A percentile compares a stretch with the other conserved stretches of the same genome.
Conservation (phyloP, 148 eudicot species). For the Camellia lanceoleosa region DNA sequence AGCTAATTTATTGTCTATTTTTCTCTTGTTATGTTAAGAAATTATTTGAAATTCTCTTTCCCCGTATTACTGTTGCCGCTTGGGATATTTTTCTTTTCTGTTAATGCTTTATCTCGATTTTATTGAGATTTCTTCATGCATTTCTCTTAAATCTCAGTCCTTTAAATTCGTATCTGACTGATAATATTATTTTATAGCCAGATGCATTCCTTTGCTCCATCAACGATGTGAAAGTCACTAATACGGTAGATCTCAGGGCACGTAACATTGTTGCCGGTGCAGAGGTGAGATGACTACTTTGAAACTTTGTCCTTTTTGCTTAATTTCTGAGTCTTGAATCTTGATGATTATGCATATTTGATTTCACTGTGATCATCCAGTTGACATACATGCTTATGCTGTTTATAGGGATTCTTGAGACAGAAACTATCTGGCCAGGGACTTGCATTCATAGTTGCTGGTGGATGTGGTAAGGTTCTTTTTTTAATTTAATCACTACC, state of each 20-base stretch:
- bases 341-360: slow-evolving; percentile 6
- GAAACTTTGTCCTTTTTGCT: neutral
- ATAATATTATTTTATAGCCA: slow-evolving; percentile 57
- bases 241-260: slow-evolving; percentile 71
- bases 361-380: neutral
- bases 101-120: neutral
- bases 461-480: slow-evolving; percentile 78
- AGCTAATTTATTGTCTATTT: slow-evolving; percentile 8
- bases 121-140: neutral
- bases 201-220: slow-evolving; percentile 98
- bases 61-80: neutral
- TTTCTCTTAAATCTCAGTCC: slow-evolving; percentile 7
- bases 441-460: slow-evolving; percentile 87
- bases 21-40: neutral
- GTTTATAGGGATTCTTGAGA: slow-evolving; percentile 72
- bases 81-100: slow-evolving; percentile 9
- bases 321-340: neutral
- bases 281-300: slow-evolving; percentile 51
- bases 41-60: neutral
- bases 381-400: slow-evolving; percentile 23
- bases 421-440: slow-evolving; percentile 95
- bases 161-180: neutral
- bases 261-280: slow-evolving; percentile 66
- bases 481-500: no score
- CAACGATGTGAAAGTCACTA: slow-evolving; percentile 84